These are phyloP conservation scores for Exutisphaerella laricina DNA, from an alignment of 2,329 filamentous ascomycete species.

Conservation along the genomic window DNA sequence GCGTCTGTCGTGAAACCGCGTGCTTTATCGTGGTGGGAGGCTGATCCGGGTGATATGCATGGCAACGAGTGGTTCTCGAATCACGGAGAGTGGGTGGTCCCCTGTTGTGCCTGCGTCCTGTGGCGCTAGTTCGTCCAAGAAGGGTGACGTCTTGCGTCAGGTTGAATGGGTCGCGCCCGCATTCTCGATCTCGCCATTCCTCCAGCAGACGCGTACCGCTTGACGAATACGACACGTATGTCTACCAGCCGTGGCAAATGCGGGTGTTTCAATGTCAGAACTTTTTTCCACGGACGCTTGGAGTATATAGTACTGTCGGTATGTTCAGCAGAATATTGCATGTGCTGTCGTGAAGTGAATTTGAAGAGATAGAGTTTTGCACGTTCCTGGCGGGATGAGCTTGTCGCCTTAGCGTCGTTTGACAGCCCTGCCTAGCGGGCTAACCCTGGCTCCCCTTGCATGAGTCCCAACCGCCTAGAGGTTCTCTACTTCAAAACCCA, in stretches of 20 bases:
- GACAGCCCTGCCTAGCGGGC: neutral
- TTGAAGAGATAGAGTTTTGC: neutral
- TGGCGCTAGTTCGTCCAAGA: neutral
- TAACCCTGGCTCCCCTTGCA: no score
- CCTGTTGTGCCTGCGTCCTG: neutral
- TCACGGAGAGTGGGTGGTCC: neutral
- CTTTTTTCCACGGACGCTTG: neutral
- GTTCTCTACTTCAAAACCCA: no score
- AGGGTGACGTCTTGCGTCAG: neutral
- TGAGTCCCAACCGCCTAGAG: no score
- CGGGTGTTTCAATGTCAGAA: neutral
- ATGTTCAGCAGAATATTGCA: no score
- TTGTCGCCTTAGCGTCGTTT: neutral
- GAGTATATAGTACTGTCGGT: neutral
- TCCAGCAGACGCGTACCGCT: no score
- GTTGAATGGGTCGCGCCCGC: neutral
- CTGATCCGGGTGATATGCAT: neutral
- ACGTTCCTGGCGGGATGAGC: neutral
- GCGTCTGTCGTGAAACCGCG: neutral
- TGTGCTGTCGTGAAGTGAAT: neutral
- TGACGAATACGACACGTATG: neutral
- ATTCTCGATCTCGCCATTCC: neutral
- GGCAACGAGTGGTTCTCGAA: neutral
- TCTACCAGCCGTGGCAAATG: neutral
- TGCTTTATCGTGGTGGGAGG: neutral